Base-by-base conservation (phyloP, 441 rosid species). In the Manihot esculenta region DNA sequence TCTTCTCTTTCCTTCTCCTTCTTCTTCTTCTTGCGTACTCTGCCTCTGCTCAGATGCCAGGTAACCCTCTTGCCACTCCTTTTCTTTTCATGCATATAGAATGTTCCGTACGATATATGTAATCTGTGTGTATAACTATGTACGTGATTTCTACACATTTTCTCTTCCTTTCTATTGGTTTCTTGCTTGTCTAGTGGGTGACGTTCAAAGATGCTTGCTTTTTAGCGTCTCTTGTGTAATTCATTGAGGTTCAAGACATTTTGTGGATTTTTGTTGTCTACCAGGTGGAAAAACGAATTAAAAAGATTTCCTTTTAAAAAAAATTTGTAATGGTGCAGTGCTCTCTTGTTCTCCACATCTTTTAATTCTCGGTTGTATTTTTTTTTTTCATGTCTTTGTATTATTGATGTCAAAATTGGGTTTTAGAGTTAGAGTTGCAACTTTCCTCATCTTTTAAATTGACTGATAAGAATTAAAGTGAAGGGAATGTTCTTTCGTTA, bases 41-140 rank as follows among this genome's bases (percentile, higher is more conserved):
- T 51, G 75, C 79, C 56, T 76, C 84, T 44, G 89, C 92, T 23
- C 97, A 92, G 78, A 70, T 72, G 72, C 85, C 84, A 81, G 96
- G 97, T 92, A 55, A 5, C 44, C 8, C 60, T 9, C 49, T 51
- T 60, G 49, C 21, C 21, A 49, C 50, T 47, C 76, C 56, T 56
- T 51, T 10, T 49, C 74, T 23, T 6, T 71, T 10, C 24, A 5
- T 33, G 23, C 9, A 55, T 11, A 7, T 38, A 38, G 42, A 33
- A 59, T 17, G 42, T 12, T 44, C 26, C 47, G 10, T 27, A 51
- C 21, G 47, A 17, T 55, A 2, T 62, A 11, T 62, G 20, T n/a
- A 33, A n/a, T n/a, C n/a, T n/a, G 7, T 48, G 35, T 64, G 1
- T 63, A 0, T 42, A 15, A 70, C 20, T 68, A 21, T 26, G 53